Evolutionary conservation across 1,284 basidiomycete genomes (phyloP).

Genomic region (Apiotrichum veenhuisii): DNA sequence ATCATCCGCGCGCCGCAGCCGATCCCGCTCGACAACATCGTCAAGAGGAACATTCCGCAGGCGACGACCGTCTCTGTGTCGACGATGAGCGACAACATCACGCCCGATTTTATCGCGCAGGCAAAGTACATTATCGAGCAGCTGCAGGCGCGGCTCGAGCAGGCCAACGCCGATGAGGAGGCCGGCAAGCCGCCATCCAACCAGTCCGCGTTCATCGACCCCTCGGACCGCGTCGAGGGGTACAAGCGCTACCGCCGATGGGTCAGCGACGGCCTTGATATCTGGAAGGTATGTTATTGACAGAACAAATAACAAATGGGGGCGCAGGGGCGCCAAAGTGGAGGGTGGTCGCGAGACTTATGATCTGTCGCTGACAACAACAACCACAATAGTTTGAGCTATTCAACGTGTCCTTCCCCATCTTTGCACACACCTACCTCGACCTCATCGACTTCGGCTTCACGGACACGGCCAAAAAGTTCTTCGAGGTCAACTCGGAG

Average conservation of each 20-base stretch:
- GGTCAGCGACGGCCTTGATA: constrained; percentile 60
- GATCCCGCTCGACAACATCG: constrained; percentile 38
- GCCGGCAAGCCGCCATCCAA: constrained; percentile 61
- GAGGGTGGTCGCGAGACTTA: background rate
- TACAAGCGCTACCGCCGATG: constrained; percentile 76
- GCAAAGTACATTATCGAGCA: constrained; percentile 47
- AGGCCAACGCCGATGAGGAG: constrained; percentile 68
- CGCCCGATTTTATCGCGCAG: constrained; percentile 48
- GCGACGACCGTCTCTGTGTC: constrained; percentile 44
- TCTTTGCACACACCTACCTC: constrained; percentile 96
- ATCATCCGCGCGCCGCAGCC: constrained; percentile 41
- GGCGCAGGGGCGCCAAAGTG: constrained; percentile 13
- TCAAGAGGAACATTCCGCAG: constrained; percentile 55
- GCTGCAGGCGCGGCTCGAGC: constrained; percentile 54
- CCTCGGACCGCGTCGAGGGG: constrained; percentile 65
- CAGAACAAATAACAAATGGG: too few species aligned
- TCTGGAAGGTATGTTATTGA: constrained; percentile 75
- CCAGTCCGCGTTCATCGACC: constrained; percentile 59
- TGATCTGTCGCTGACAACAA: constrained; percentile 2
- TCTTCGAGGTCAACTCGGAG: constrained; percentile 68
- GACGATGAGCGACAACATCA: constrained; percentile 41
- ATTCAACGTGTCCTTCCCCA: constrained; percentile 83
- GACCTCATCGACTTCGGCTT: constrained; percentile 89
- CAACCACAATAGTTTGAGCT: constrained; percentile 75
- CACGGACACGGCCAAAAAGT: constrained; percentile 79